Conservation (phyloP, 169 alveolate species). For the Theileria equi region DNA sequence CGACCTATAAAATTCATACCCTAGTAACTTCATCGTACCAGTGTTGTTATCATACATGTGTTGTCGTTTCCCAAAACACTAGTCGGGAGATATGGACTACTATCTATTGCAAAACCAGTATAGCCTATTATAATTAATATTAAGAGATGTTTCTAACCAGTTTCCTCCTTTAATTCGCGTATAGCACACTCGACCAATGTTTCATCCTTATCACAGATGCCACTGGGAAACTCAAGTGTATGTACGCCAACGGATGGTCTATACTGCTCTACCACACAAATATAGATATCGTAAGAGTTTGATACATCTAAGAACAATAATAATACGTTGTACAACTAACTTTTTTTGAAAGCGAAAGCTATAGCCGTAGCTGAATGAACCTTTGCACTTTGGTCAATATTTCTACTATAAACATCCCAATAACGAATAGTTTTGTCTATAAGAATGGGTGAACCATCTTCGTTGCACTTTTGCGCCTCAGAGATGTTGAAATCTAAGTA, state of each 20-base stretch:
- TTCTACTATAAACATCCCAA: conserved; percentile 20
- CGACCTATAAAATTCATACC: not conserved
- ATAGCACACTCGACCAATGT: not conserved
- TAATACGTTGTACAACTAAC: not conserved
- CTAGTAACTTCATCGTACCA: conserved; percentile 2
- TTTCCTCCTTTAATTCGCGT: conserved; percentile 35
- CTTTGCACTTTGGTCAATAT: not conserved
- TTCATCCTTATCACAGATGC: conserved; percentile 18
- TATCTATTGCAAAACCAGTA: not conserved
- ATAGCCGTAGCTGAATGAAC: conserved; percentile 13
- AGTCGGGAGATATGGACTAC: conserved; percentile 21
- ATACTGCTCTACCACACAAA: conserved; percentile 23
- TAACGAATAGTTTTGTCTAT: conserved; percentile 1
- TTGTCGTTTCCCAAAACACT: conserved; percentile 14
- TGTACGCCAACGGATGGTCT: conserved; percentile 16
- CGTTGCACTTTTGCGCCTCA: conserved; percentile 11
- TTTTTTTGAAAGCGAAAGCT: conserved; percentile 7
- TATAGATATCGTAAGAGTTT: not conserved
- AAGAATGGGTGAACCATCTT: conserved; percentile 6
- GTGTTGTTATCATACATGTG: conserved; percentile 11
- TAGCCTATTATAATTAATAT: conserved; percentile 8
- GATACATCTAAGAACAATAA: too few species aligned
- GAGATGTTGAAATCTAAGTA: not conserved
- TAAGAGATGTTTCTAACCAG: not conserved
- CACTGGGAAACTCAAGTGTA: conserved; percentile 27